Conservation (phyloP, 2,329 filamentous ascomycete species). For the Shiraia sp. region DNA sequence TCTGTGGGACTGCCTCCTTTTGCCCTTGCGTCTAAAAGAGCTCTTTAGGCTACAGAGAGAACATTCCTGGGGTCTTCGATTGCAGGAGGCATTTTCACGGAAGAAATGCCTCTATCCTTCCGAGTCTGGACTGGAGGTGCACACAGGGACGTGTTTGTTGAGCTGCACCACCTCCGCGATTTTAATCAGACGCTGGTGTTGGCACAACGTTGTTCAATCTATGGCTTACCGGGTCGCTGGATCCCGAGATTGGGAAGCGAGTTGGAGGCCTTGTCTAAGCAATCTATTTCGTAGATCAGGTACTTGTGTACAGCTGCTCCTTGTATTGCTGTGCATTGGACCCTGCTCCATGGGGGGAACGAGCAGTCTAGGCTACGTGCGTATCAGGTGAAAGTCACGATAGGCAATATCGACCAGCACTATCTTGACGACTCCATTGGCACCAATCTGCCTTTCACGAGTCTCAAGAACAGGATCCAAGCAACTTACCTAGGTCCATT, state of each 20-base stretch:
- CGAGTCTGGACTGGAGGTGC: too few species aligned
- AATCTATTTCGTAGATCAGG: conserved; percentile 25
- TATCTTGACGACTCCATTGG: too few species aligned
- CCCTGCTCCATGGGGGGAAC: conserved; percentile 16
- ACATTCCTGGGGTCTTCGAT: conserved; percentile 1
- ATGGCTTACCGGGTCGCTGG: conserved; percentile 28
- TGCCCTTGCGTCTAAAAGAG: conserved; percentile 3
- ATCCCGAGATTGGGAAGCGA: conserved; percentile 11
- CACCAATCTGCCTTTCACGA: too few species aligned
- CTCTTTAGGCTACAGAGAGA: not conserved
- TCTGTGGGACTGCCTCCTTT: too few species aligned
- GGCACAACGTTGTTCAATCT: conserved; percentile 22
- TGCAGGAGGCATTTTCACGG: conserved; percentile 1
- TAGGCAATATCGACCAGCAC: too few species aligned
- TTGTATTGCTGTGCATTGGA: too few species aligned
- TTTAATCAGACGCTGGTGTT: conserved; percentile 17
- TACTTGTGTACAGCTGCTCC: too few species aligned
- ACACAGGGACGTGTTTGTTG: conserved; percentile 15
- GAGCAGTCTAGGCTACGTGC: conserved; percentile 15
- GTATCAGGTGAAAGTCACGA: too few species aligned
- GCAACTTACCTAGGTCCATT: too few species aligned
- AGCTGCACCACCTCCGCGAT: too few species aligned
- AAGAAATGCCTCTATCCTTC: conserved; percentile 3
- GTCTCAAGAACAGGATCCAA: too few species aligned
- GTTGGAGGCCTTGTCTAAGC: conserved; percentile 10